Evolutionary conservation across 169 alveolate genomes (phyloP), one percentile per base, ranked within the genome.

Genomic region (Miamiensis avidus): DNA sequence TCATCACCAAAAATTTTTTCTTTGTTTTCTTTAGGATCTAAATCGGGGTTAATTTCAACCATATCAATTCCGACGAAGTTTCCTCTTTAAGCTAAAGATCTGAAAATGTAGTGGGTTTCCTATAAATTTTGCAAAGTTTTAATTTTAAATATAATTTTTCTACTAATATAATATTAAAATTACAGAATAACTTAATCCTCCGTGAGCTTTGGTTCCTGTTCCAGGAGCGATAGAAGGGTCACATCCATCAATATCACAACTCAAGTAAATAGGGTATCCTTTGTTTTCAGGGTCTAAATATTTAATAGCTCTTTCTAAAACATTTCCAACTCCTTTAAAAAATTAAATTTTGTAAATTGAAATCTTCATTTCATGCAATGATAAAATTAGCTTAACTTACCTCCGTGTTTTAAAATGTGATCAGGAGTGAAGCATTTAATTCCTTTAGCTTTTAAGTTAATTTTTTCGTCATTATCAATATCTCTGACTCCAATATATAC

Each of bases 171-270:
- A n/a, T n/a, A n/a, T n/a, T 49, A 11, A 11, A 49, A 49, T 49
- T 49, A 49, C 94, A 64, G 91, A 78, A 74, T 91, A 88, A 74
- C 34, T 91, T 76, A 91, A 83, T 25, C 94, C 94, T 0, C 94
- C 94, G 65, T 79, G 78, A 27, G 89, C 88, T 30, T 81, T 75
- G 20, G 94, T 91, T 16, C 94, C 94, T 0, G 94, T 91, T 78
- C 93, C 94, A 6, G 92, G 92, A 0, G 93, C 94, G 27, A 33
- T 78, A 4, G 81, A 15, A 31, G 85, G 82, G 65, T 91, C 94
- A 29, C 78, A 84, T 65, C 91, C 86, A 82, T 91, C 94, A 16
- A 91, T 81, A 72, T 91, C 94, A 31, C 88, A 31, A 4, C 92
- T 86, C 11, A 88, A 33, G 72, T 88, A 89, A 31, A 91, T 75